Base-by-base conservation (phyloP, 2,329 filamentous ascomycete genomes). In the Pseudogymnoascus sp. region DNA sequence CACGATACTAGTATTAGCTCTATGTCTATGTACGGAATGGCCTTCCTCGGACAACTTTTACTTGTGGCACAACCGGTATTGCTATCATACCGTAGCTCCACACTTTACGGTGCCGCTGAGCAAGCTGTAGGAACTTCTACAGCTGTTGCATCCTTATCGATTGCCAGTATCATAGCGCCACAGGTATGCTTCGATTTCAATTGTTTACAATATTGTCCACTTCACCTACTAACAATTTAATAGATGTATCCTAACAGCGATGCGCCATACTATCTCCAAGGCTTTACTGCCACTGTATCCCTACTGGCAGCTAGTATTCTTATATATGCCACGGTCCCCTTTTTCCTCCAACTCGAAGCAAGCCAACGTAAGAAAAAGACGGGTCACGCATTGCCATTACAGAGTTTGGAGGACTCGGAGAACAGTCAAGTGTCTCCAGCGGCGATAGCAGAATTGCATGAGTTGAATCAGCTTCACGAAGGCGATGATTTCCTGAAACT, bases 41-140 rank as follows among this genome's bases (percentile, higher is more conserved):
- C 66, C 18, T 68, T 63, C 41, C 63, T 67, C 18, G 64, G 65
- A n/a, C 62, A 68, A 20, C 62, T 65, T 59, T 62, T 65, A 18
- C 63, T 61, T 14, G 63, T 69, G 8, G 34, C 57, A 35, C 57
- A 59, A 14, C 57, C 57, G 22, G 34, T 59, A 28, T 28, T 59
- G 22, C 38, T 59, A 59, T 59, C 57, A 5, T 59, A 59, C n/a
- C 57, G 57, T 8, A 59, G 30, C 28, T 34, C 57, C n/a, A 59
- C 57, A 8, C 34, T 59, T 2, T 59, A 59, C 28, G 57, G 57
- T 28, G 57, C 57, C 4, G 57, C 57, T 34, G 57, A 59, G 32
- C 57, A 59, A 37, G 57, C 57, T 34, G 57, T 59, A 2, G 57
- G 57, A 9, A 59, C 30, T 59, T 34, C 57, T 20, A 38, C 57